A percentile compares a stretch with the other conserved stretches of the same genome.
These are phyloP conservation scores for Sequoiadendron giganteum DNA, from an alignment of 75 land plant genomes.

Conservation along the genomic window DNA sequence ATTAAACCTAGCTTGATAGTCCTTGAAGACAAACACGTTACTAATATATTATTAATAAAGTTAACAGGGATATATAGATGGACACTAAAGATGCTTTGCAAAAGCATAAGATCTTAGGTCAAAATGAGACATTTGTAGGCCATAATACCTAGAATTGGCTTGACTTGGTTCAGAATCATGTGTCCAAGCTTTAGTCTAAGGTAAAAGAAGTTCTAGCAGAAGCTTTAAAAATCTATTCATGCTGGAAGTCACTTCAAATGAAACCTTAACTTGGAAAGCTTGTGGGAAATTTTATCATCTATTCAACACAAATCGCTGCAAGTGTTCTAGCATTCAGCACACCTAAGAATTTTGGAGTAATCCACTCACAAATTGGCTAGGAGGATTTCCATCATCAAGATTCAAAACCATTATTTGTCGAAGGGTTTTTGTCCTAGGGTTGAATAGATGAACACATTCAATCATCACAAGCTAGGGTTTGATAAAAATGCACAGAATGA, in stretches of 20 bases:
- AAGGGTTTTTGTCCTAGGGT: no score
- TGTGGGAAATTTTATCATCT: no score
- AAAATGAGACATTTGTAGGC: not conserved
- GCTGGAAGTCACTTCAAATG: not conserved
- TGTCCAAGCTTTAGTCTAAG: not conserved
- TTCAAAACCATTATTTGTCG: no score
- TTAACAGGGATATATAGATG: not conserved
- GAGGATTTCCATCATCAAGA: no score
- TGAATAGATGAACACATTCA: no score
- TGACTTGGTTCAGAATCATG: not conserved
- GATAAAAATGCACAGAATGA: no score
- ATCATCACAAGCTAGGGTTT: no score
- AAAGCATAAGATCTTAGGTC: not conserved
- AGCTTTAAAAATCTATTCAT: not conserved
- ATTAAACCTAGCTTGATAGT: not conserved
- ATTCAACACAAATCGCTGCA: no score
- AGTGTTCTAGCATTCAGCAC: no score
- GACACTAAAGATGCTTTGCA: not conserved
- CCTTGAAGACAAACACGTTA: not conserved
- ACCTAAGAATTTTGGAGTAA: no score
- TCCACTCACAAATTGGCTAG: no score
- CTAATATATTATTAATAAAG: not conserved
- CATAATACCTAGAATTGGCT: not conserved
- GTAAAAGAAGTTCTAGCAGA: not conserved
- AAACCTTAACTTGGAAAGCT: no score